Evolutionary conservation across 2,329 filamentous ascomycete species (phyloP).

Genomic region (Teratosphaeria viscida): DNA sequence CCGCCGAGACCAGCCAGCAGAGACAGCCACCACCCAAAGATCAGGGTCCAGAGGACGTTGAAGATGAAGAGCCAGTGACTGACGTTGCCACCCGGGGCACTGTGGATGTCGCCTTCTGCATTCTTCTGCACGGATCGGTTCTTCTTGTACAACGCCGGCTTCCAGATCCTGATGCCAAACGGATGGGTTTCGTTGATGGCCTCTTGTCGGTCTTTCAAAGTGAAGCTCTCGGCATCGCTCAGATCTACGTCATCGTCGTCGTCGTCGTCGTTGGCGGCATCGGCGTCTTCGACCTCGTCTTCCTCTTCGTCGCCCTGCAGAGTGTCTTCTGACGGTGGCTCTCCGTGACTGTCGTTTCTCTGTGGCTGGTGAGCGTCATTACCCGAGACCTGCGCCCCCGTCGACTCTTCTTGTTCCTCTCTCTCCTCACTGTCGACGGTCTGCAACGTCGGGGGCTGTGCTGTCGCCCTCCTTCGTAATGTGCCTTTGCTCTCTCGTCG

Average conservation of each 20-base stretch:
- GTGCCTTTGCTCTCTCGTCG: constrained; percentile 41
- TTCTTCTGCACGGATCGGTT: constrained; percentile 90
- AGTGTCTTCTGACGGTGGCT: constrained; percentile 28
- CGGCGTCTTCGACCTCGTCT: constrained; percentile 12
- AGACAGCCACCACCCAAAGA: constrained; percentile 96
- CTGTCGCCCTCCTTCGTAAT: constrained; percentile 36
- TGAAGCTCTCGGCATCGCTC: constrained; percentile 96
- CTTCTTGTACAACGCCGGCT: constrained; percentile 97
- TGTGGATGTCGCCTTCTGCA: constrained; percentile 94
- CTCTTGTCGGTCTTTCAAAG: constrained; percentile 88
- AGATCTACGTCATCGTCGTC: constrained; percentile 60
- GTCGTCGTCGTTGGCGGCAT: constrained; percentile 39
- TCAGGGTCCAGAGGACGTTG: constrained; percentile 80
- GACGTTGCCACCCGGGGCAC: constrained; percentile 77
- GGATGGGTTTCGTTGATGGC: constrained; percentile 98
- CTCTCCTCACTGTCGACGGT: constrained; percentile 41
- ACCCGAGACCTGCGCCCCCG: constrained; percentile 15
- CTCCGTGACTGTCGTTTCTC: constrained; percentile 10
- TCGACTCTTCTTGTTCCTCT: constrained; percentile 25
- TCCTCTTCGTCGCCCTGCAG: constrained; percentile 30
- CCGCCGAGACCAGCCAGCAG: constrained; percentile 64
- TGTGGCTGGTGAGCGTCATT: constrained; percentile 10
- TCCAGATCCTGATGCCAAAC: constrained; percentile 98
- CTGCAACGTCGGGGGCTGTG: constrained; percentile 35
- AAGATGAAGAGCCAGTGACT: constrained; percentile 76